A percentile compares a stretch with the other conserved stretches of the same genome.
These are phyloP conservation scores for Colletotrichum liriopes DNA, from an alignment of 2,329 filamentous ascomycete genomes.

Conservation along the genomic window DNA sequence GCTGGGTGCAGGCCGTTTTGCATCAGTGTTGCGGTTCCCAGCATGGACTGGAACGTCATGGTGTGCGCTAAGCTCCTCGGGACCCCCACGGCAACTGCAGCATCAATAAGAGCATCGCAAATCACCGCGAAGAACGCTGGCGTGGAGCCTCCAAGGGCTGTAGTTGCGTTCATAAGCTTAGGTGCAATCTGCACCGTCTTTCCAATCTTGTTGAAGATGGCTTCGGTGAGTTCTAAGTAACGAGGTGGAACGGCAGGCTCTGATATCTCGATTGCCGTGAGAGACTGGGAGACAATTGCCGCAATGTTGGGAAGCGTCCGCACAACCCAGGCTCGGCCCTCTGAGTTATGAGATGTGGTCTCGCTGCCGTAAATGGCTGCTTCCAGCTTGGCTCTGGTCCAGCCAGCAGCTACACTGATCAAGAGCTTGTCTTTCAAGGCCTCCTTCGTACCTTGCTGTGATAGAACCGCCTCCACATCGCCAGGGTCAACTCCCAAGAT, in stretches of 20 bases:
- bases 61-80: slow-evolving; percentile 69
- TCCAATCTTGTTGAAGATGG: slow-evolving; percentile 71
- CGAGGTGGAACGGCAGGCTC: slow-evolving; percentile 44
- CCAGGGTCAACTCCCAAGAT: slow-evolving; percentile 64
- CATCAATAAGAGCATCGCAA: slow-evolving; percentile 72
- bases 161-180: slow-evolving; percentile 69
- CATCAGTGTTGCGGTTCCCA: slow-evolving; percentile 69
- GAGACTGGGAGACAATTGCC: slow-evolving; percentile 50
- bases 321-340: slow-evolving; percentile 47
- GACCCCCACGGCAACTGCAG: slow-evolving; percentile 72
- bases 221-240: slow-evolving; percentile 49
- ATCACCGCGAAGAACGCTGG: slow-evolving; percentile 74
- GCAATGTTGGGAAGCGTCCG: slow-evolving; percentile 56
- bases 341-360: slow-evolving; percentile 40
- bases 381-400: slow-evolving; percentile 59
- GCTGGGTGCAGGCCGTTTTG: slow-evolving; percentile 69
- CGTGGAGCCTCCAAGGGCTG: slow-evolving; percentile 72
- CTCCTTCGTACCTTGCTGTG: slow-evolving; percentile 53
- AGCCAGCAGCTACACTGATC: slow-evolving; percentile 68
- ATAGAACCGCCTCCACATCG: slow-evolving; percentile 57
- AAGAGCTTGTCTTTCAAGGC: slow-evolving; percentile 61
- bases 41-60: slow-evolving; percentile 74
- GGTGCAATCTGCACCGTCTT: slow-evolving; percentile 65
- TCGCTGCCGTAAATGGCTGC: slow-evolving; percentile 51
- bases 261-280: slow-evolving; percentile 52